phyloP scores from a whole-genome alignment of 345 rosid species.

The Viola odorata region DNA sequence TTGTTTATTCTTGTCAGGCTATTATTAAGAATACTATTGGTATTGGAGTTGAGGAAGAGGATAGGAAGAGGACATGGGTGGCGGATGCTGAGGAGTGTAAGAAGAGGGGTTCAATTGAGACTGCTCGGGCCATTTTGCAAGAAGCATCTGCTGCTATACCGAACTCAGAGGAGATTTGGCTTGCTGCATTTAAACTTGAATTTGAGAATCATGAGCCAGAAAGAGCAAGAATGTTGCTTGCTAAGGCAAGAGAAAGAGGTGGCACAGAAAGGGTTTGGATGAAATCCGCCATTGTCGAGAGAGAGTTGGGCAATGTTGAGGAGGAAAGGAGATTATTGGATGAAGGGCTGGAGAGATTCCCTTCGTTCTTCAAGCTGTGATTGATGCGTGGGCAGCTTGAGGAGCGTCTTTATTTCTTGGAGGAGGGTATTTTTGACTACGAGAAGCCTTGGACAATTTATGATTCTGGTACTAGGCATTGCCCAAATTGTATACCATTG shows the following conservation, averaged over 20 bases:
- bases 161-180: constrained; percentile 88
- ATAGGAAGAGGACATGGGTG: constrained; percentile 96
- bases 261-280: constrained; percentile 98
- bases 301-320: constrained; percentile 66
- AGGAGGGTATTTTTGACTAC: too few species aligned
- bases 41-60: constrained; percentile 91
- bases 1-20: too few species aligned
- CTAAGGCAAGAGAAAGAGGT: constrained; percentile 92
- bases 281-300: constrained; percentile 94
- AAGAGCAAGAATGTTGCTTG: constrained; percentile 88
- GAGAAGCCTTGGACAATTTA: constrained; percentile 63
- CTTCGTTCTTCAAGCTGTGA: constrained; percentile 83
- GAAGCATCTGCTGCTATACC: constrained; percentile 96
- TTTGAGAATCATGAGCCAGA: constrained; percentile 95
- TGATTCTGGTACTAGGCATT: constrained; percentile 60
- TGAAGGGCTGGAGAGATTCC: constrained; percentile 77
- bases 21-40: too few species aligned
- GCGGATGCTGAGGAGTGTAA: constrained; percentile 98
- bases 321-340: constrained; percentile 80
- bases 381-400: constrained; percentile 95
- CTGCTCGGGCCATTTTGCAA: constrained; percentile 86
- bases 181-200: constrained; percentile 96
- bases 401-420: constrained; percentile 55
- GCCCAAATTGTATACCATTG: constrained; percentile 57
- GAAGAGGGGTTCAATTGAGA: constrained; percentile 84